Conservation (phyloP, 169 alveolate species). For the Plasmodium gonderi region DNA sequence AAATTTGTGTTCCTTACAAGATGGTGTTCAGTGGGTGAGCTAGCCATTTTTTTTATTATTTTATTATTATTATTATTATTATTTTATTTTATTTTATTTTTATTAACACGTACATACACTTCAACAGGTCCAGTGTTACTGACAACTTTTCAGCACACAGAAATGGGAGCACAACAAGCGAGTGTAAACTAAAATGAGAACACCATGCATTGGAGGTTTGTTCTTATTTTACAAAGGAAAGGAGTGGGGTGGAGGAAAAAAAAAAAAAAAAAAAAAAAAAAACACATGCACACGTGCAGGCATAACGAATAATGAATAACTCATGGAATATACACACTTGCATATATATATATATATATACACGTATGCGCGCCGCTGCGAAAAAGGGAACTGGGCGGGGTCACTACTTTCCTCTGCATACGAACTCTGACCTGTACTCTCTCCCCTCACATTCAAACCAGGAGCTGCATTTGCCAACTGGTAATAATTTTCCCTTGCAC, state of each 20-base stretch:
- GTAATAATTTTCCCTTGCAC: not conserved
- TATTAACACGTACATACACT: too few species aligned
- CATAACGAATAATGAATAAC: not conserved
- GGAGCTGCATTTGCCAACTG: too few species aligned
- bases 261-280: not conserved
- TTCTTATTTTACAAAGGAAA: not conserved
- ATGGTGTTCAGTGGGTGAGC: not conserved
- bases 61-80: too few species aligned
- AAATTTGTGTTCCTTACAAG: not conserved
- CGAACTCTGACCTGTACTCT: too few species aligned
- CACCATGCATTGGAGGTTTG: not conserved
- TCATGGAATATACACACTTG: not conserved
- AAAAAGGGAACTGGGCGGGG: too few species aligned
- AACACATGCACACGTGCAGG: not conserved
- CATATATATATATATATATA: not conserved
- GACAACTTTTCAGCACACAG: too few species aligned
- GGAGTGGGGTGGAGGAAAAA: not conserved
- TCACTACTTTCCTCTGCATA: too few species aligned
- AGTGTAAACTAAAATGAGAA: too few species aligned
- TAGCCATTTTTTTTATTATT: not conserved
- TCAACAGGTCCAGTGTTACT: too few species aligned
- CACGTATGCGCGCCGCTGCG: not conserved
- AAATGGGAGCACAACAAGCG: too few species aligned
- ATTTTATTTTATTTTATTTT: too few species aligned
- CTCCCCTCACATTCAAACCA: too few species aligned